A percentile compares a stretch with the other conserved stretches of the same genome.
Evolutionary conservation across 768 basidiomycete species (phyloP).

Genomic region (Auriscalpium vulgare): DNA sequence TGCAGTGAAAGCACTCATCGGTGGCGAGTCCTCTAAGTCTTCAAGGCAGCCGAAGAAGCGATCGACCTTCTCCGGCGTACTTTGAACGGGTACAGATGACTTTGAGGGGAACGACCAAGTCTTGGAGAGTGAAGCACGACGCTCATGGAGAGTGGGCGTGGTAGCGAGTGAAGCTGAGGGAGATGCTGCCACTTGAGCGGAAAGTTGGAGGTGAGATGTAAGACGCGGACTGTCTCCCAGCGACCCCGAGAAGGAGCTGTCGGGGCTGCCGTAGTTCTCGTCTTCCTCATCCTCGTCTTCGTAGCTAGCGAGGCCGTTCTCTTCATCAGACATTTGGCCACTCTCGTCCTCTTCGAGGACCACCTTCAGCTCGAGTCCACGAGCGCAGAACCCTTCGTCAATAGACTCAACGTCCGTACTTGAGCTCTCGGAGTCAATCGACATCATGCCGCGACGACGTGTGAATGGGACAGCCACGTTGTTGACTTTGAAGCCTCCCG

Average conservation of each 20-base stretch:
- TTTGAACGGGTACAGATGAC: slow-evolving; percentile 9
- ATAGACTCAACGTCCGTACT: slow-evolving; percentile 60
- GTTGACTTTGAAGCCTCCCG: slow-evolving; percentile 26
- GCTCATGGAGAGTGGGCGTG: slow-evolving; percentile 20
- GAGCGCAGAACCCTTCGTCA: slow-evolving; percentile 33
- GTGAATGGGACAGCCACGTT: slow-evolving; percentile 15
- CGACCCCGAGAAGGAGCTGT: slow-evolving; percentile 21
- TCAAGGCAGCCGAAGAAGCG: slow-evolving; percentile 69
- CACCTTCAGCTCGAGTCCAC: slow-evolving; percentile 32
- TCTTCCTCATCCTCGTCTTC: slow-evolving; percentile 72
- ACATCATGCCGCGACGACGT: slow-evolving; percentile 44
- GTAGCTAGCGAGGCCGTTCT: slow-evolving; percentile 54
- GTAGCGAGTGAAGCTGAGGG: slow-evolving; percentile 21
- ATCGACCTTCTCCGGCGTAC: slow-evolving; percentile 46
- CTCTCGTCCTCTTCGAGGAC: slow-evolving; percentile 50
- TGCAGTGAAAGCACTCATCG: slow-evolving; percentile 28
- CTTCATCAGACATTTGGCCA: slow-evolving; percentile 34
- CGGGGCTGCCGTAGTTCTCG: slow-evolving; percentile 36
- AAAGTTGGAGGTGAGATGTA: slow-evolving; percentile 20
- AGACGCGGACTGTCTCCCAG: slow-evolving; percentile 22
- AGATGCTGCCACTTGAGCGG: slow-evolving; percentile 13
- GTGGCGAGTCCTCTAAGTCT: slow-evolving; percentile 43
- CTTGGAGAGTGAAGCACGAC: slow-evolving; percentile 46
- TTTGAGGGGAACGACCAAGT: slow-evolving; percentile 52
- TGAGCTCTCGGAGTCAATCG: slow-evolving; percentile 59